Base-by-base conservation (phyloP, 345 rosid genomes). In the Schrenkiella parvula region DNA sequence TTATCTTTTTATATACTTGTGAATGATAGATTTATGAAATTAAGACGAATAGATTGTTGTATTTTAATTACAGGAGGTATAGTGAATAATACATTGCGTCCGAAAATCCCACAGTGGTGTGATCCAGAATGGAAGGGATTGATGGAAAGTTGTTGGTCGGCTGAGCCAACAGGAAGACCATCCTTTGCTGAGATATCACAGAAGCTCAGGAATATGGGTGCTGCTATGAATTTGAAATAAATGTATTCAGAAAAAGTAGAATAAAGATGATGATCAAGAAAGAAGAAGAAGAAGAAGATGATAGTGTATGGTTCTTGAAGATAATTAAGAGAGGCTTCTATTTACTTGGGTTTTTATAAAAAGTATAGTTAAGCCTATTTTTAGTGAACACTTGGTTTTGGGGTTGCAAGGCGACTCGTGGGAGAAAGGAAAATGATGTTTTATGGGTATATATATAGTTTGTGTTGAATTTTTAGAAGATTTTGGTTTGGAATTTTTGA, bases 91-190 rank as follows among this genome's bases (percentile, higher is more conserved):
- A 75, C 99, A 15, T 74, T 95, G 77, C 98, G 99, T 35, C 99
- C 99, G 14, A 82, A 87, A 75, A 86, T 87, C 69, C 99, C 98
- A 25, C 77, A 90, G 35, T 91, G 99, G 98, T 95, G 99, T 69
- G 99, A 91, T 83, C 99, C 99, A 32, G 97, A 91, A 60, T 95
- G 99, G 99, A 95, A 87, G 72, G 79, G 84, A 54, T 76, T 95
- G 80, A 91, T 95, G 99, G 93, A 85, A 81, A 85, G 87, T 69
- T 83, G 96, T 66, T 95, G 99, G 99, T 82, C 90, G 25, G 81
- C 89, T 23, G 99, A 91, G 75, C 98, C 97, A 15, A 71, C 86
- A 22, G 98, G 79, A 73, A 91, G 98, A 77, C 98, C 96, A n/a
- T 87, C 98, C 0, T 95, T 95, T 84, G 77, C 98, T 34, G 93